These are phyloP conservation scores for Lactarius vividus DNA, from an alignment of 768 basidiomycete genomes.

Conservation along the genomic window DNA sequence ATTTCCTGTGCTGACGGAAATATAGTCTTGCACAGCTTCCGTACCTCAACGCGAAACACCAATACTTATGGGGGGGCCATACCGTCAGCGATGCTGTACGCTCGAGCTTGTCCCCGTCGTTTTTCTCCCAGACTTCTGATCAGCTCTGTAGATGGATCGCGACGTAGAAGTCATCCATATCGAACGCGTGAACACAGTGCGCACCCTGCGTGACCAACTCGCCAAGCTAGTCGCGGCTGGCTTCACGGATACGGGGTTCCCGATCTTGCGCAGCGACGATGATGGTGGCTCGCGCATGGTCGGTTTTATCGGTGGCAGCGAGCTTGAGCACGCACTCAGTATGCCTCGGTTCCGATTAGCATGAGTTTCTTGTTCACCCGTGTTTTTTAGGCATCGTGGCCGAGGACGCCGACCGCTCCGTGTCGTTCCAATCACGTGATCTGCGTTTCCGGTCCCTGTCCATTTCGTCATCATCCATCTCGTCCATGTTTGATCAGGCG, in stretches of 20 bases:
- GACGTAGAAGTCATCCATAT: slow-evolving; percentile 68
- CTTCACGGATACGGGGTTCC: slow-evolving; percentile 81
- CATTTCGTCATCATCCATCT: slow-evolving; percentile 53
- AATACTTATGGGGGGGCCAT: slow-evolving; percentile 81
- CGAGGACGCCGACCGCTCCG: slow-evolving; percentile 61
- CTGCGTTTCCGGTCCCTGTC: slow-evolving; percentile 35
- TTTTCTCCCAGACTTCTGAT: background rate
- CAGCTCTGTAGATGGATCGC: slow-evolving; percentile 53
- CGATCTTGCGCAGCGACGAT: slow-evolving; percentile 61
- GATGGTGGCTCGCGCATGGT: slow-evolving; percentile 60
- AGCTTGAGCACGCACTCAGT: slow-evolving; percentile 92
- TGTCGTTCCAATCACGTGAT: slow-evolving; percentile 59
- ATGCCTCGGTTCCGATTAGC: slow-evolving; percentile 31
- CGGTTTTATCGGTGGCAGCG: slow-evolving; percentile 89
- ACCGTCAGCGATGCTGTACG: slow-evolving; percentile 78
- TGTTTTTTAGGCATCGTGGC: slow-evolving; percentile 60
- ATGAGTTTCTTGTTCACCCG: background rate
- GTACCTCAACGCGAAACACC: slow-evolving; percentile 87
- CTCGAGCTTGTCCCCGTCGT: slow-evolving; percentile 8
- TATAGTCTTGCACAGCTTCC: slow-evolving; percentile 77
- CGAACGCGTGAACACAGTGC: slow-evolving; percentile 74
- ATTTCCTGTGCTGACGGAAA: slow-evolving; percentile 7
- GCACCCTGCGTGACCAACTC: slow-evolving; percentile 69
- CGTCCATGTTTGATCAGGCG: slow-evolving; percentile 44
- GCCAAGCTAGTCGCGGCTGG: slow-evolving; percentile 54